A percentile compares a stretch with the other conserved stretches of the same genome.
Conservation (phyloP, 2,329 filamentous ascomycete species). For the Tolypocladium album region DNA sequence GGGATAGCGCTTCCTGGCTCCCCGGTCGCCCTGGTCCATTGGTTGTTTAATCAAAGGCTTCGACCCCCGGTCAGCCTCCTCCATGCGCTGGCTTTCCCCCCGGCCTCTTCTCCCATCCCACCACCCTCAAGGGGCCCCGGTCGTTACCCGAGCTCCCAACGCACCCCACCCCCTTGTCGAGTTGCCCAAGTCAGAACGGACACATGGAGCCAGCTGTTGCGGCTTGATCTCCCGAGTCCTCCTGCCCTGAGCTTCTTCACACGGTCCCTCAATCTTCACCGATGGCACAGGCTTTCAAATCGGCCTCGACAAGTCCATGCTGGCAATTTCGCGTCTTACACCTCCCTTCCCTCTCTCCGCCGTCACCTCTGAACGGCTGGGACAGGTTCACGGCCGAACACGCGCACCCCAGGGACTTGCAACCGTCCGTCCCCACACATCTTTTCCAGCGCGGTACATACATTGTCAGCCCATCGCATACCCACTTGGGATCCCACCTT, state of each 20-base stretch:
- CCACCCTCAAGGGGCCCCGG: conserved; percentile 8
- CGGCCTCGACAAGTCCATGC: neutral
- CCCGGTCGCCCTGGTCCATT: conserved; percentile 29
- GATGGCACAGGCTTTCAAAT: neutral
- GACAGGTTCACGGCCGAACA: neutral
- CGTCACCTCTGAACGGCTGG: neutral
- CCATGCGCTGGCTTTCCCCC: conserved; percentile 33
- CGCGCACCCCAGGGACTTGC: neutral
- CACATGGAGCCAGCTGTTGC: conserved; percentile 2
- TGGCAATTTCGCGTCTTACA: neutral
- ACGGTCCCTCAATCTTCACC: conserved; percentile 1
- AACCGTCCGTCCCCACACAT: neutral
- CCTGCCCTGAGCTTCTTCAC: neutral
- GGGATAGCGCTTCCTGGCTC: conserved; percentile 21
- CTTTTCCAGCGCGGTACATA: conserved; percentile 7
- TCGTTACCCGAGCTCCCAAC: neutral
- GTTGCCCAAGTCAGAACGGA: conserved; percentile 5
- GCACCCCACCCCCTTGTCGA: conserved; percentile 1
- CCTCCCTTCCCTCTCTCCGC: neutral
- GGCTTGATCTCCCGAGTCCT: neutral
- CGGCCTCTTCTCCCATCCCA: conserved; percentile 14
- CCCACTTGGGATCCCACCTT: conserved; percentile 23
- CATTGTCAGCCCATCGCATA: conserved; percentile 20
- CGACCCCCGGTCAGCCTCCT: conserved; percentile 37
- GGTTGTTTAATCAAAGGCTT: conserved; percentile 40